phyloP scores from a whole-genome alignment of 2,329 filamentous ascomycete genomes.

The Hyphodiscus sp. region DNA sequence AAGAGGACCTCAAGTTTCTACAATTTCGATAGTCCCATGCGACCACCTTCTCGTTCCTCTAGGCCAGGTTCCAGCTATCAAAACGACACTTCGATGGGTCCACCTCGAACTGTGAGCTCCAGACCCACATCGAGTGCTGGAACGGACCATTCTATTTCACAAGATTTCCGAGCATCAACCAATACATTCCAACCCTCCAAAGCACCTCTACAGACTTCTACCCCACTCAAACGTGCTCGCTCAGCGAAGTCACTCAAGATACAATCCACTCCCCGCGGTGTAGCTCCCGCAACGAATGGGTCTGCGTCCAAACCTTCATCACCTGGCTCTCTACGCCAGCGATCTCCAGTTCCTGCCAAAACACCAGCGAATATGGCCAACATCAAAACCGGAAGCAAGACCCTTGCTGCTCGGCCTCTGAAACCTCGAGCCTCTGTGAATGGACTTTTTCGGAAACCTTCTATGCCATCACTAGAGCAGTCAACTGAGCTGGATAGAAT shows the following conservation, averaged over 20 bases:
- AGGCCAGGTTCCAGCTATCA: slow-evolving; percentile 49
- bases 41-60: slow-evolving; percentile 35
- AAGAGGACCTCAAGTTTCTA: slow-evolving; percentile 69
- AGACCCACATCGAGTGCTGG: slow-evolving; percentile 50
- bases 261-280: slow-evolving; percentile 25
- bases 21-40: slow-evolving; percentile 52
- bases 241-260: slow-evolving; percentile 33
- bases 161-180: slow-evolving; percentile 39
- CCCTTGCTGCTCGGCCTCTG: slow-evolving; percentile 38
- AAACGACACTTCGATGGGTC: slow-evolving; percentile 50
- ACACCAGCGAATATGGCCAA: slow-evolving; percentile 19
- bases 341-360: slow-evolving; percentile 30
- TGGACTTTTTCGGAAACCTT: slow-evolving; percentile 50
- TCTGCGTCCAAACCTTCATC: slow-evolving; percentile 30
- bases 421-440: slow-evolving; percentile 48
- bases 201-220: slow-evolving; percentile 36
- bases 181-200: slow-evolving; percentile 39
- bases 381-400: slow-evolving; percentile 39
- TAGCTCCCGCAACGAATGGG: slow-evolving; percentile 9
- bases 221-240: slow-evolving; percentile 34
- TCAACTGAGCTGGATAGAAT: slow-evolving; percentile 19
- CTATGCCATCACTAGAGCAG: slow-evolving; percentile 37
- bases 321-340: slow-evolving; percentile 25
- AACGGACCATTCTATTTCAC: slow-evolving; percentile 31
- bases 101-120: slow-evolving; percentile 41